Evolutionary conservation across 805 yeast genomes (phyloP), one percentile per base, ranked within the genome.

Genomic region (Sungouiozyma intestinalis): DNA sequence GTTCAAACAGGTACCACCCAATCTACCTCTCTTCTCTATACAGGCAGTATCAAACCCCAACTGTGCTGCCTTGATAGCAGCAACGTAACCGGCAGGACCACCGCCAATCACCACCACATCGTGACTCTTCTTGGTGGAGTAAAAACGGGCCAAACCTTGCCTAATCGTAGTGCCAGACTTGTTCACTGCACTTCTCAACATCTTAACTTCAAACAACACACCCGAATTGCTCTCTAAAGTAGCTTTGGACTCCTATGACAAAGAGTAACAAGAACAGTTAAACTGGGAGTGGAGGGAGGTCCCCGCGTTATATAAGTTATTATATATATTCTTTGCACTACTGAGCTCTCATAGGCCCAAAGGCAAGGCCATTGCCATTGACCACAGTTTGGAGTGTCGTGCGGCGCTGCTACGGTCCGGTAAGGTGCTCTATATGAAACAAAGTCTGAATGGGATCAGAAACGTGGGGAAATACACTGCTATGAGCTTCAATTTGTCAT

Each of bases 21-120:
- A 76, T 36, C 78, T 68, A 37, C 99, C 99, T 67, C 99, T 82
- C 71, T 86, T 87, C 67, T 92, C 99, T 52, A 92, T 72, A 76
- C 98, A 92, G 31, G 97, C 98, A 42, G 96, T 86, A 66, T 88
- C 81, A 55, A 73, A 75, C 35, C 97, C 97, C 47, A 88, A 73
- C 72, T 92, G 99, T 40, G 98, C 98, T 46, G 96, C 96, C 67
- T 86, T 90, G 66, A 92, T 92, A 58, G 99, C 98, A 43, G 97
- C 97, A 55, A 92, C 92, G 65, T 92, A 92, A 48, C 99, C 99
- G 66, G 97, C 99, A 53, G 99, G 99, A 45, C 99, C 99, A 57
- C 97, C 97, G 54, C 99, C 99, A 60, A 92, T 83, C 55, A 92
- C 85, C 42, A 90, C 94, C 42, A 92, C 77, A 59, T 92, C 97